Evolutionary conservation across 2,329 filamentous ascomycete genomes (phyloP), one percentile per base, ranked within the genome.

Genomic region (Davidsoniella australis): DNA sequence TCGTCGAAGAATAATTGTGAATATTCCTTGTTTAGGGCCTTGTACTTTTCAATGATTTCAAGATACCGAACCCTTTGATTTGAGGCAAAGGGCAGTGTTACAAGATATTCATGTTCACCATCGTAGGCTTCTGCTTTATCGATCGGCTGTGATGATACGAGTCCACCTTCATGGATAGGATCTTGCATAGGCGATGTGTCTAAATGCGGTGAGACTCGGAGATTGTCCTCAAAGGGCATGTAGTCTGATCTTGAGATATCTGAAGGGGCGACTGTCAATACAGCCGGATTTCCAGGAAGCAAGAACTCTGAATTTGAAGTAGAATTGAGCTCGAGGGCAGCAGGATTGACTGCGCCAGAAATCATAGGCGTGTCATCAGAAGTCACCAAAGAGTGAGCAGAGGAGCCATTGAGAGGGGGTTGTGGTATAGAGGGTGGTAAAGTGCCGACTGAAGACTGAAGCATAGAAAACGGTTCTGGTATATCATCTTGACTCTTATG

Each of bases 81-180:
- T 12, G 72, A 64, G 14, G 72, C 68, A 54, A 80, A 70, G 0
- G 76, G 73, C 0, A 81, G 61, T 1, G 76, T 78, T 29, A 80
- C 61, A 3, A 71, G 55, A 54, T 71, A 71, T 42, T 75, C 70
- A n/a, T 47, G 50, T 49, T 62, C 63, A 3, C 57, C 51, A 12
- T 52, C 47, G 12, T 52, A 52, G 3, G 36, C 6, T 17, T 24
- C n/a, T 5, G 47, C 50, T 7, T 48, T 42, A 12, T 52, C 43
- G 5, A 37, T n/a, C 2, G 50, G 40, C 9, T 49, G 47, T 18
- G 39, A 45, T 20, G 47, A 43, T 23, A 40, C 50, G 7, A 52
- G 41, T 12, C 43, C 38, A n/a, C 16, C 23, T n/a, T 53, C 51
- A 42, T 23, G 39, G 4, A 48, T 14, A 14, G 44, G 49, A 5